Base-by-base conservation (phyloP, 768 basidiomycete genomes). In the Thelephora aurantiotincta region DNA sequence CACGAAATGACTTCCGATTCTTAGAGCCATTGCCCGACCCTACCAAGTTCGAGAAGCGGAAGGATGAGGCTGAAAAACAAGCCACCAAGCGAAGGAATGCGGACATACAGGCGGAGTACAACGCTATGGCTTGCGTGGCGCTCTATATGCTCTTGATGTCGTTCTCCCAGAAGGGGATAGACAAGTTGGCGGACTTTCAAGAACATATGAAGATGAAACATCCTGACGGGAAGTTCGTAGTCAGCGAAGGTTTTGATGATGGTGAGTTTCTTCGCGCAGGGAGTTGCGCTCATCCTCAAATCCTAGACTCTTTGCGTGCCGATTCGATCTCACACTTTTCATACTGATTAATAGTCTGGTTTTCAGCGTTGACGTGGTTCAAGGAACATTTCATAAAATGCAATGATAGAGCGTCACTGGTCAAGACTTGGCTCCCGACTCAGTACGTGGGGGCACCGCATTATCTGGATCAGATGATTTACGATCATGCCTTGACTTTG, bases 331-430 rank as follows among this genome's bases (percentile, higher is more conserved):
- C 22, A n/a, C 38, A 41, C n/a, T 41, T 41, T 41, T 41, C 22
- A 34, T 49, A 36, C 26, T 53, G 23, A 52, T 47, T 9, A 45
- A 49, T 57, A 12, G 52, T 48, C 30, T 47, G 49, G 43, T n/a
- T 34, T 33, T 22, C 43, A 89, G 87, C 87, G 5, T 66, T 88
- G 34, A 65, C 77, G 46, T 99, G 92, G 93, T 92, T 96, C 67
- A 87, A 85, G 58, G 80, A 82, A 11, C 83, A 91, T 52, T 99
- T 96, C 62, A 78, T 92, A 57, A 92, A 93, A 60, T 94, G 90
- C 58, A 87, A 88, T 57, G 91, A 94, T 50, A 86, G 93, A 35
- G 88, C 89, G 14, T 81, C 88, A 43, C 63, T 86, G 14, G 83
- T 90, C 37, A 89, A 87, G 74, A 86, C 84, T 0, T 90, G 88